Base-by-base conservation (phyloP, 352 stramenopile genomes). In the Phytophthora pluvialis region DNA sequence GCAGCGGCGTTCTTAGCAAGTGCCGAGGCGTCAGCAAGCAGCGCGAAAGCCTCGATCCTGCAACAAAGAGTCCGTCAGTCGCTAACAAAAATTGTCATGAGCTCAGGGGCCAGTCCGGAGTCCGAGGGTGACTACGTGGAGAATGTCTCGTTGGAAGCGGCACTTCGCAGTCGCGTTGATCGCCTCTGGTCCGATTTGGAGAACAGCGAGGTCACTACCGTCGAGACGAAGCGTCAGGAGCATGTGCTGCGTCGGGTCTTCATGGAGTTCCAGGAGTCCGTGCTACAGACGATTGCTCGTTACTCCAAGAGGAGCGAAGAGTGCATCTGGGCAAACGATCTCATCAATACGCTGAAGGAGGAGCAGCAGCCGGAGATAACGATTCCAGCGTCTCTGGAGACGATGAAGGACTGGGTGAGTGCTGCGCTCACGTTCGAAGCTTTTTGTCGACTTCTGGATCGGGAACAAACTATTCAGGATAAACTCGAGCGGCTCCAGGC, bases 291-390 rank as follows among this genome's bases (percentile, higher is more conserved):
- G 6, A 50, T 88, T 5, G 38, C 46, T 6, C 47, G 49, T 18
- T 49, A 72, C 25, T 69, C 63, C 5, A 76, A 83, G 42, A 64
- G 61, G 32, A 51, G 21, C 4, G 50, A 69, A 8, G 75, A 88
- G 4, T 59, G 64, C 5, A 38, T 40, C 0, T 89, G 77, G 67
- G 77, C 74, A 8, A 61, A 46, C 12, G 29, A 52, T 13, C 11
- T 64, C 3, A 25, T 67, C 10, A 31, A 38, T 10, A 47, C 56
- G 6, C 13, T 60, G 25, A 58, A 58, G 5, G 28, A 60, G 3
- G 38, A 7, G 1, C 26, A 59, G 3, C 52, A 57, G 10, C 33
- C 31, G 4, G 48, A 59, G 11, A 46, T 29, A 26, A 60, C 21
- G 12, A 70, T 64, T 0, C 72, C 72, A 13, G 10, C 15, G 11